Base-by-base conservation (phyloP, 2,329 filamentous ascomycete species). In the Acarospora socialis region DNA sequence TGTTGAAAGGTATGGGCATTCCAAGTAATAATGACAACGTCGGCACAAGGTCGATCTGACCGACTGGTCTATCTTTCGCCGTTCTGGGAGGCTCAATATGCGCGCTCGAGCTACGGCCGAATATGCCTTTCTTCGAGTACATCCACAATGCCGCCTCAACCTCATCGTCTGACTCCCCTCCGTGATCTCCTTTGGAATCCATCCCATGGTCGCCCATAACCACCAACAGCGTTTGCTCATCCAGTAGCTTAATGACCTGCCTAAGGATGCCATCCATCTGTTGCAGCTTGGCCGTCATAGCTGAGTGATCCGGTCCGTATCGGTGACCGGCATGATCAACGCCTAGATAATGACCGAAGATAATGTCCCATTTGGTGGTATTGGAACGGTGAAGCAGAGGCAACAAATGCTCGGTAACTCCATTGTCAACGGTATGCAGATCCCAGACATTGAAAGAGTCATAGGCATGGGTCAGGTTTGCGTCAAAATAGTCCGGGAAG, bases 191-290 rank as follows among this genome's bases (percentile, higher is more conserved):
- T 59, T 98, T 95, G 38, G 71, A 65, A 54, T 98, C 90, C 90
- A 98, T 98, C 7, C 90, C 90, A 50, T 98, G 90, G 52, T 98
- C 90, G n/a, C 90, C 90, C 83, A 98, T 92, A 9, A 98, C 81
- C 13, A 98, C 74, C 21, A 98, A 62, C 14, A 98, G 62, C 0
- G 90, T 98, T 34, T 82, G 63, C 32, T 94, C 79, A 45, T 93
- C 87, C 12, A 98, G 61, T 3, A 62, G 61, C 1, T 69, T 63
- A 3, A 81, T 74, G 33, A 95, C 64, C 16, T 77, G 66, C 25
- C 74, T 70, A 36, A 95, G 65, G 18, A 93, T 77, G 1, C 53
- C 59, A 47, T 98, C 75, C 87, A 98, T 98, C 57, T 98, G 83
- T 41, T 73, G 70, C 43, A 95, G 61, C 57, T 98, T 98, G 7